Evolutionary conservation across 2,329 filamentous ascomycete species (phyloP).

Genomic region (Fusarium begoniae): DNA sequence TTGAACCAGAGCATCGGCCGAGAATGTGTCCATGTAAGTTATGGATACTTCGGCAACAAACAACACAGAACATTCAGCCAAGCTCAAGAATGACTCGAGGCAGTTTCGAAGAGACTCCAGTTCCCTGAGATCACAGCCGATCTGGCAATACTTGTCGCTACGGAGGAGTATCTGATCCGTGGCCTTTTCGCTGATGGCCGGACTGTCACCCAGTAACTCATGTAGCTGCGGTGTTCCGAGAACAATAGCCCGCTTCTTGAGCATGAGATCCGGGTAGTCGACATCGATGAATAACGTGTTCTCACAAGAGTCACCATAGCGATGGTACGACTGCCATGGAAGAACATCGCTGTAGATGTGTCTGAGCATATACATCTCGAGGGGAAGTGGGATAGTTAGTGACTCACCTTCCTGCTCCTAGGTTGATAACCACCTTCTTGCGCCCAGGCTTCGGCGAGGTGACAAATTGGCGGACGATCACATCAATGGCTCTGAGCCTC

Average conservation of each 20-base stretch:
- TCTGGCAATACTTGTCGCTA: constrained; percentile 77
- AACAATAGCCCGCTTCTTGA: constrained; percentile 76
- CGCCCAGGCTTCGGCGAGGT: constrained; percentile 54
- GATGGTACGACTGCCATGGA: constrained; percentile 81
- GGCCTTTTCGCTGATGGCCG: constrained; percentile 49
- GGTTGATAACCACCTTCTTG: constrained; percentile 81
- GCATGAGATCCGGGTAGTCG: constrained; percentile 84
- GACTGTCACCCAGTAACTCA: constrained; percentile 46
- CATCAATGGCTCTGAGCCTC: constrained; percentile 83
- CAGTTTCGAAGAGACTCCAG: constrained; percentile 67
- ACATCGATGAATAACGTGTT: constrained; percentile 80
- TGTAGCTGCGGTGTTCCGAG: constrained; percentile 67
- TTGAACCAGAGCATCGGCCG: constrained; percentile 76
- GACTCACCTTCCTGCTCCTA: constrained; percentile 89
- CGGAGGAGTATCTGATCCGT: constrained; percentile 63
- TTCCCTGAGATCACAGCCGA: constrained; percentile 83
- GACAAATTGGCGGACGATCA: constrained; percentile 79
- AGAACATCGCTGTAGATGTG: constrained; percentile 77
- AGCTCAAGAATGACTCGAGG: constrained; percentile 66
- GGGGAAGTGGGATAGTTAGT: not conserved
- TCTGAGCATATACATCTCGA: constrained; percentile 1
- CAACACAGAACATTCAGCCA: constrained; percentile 70
- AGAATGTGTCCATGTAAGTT: constrained; percentile 83
- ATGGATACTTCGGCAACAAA: constrained; percentile 92
- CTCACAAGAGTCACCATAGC: constrained; percentile 67